These are phyloP conservation scores for Halophytophthora polymorphica DNA, from an alignment of 352 stramenopile genomes.

Conservation along the genomic window DNA sequence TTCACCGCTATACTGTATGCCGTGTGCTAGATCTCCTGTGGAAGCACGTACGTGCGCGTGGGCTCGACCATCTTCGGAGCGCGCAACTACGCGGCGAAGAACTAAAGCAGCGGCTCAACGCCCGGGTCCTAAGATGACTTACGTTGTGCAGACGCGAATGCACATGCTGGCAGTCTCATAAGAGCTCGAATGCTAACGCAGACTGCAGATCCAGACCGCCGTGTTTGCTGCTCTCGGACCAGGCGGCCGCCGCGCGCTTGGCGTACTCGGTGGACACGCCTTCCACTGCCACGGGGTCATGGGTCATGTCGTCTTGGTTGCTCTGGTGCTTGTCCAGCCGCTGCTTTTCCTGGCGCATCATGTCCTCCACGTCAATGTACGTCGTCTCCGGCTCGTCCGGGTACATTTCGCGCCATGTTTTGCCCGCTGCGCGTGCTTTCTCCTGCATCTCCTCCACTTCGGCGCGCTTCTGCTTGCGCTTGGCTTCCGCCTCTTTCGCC, in stretches of 20 bases:
- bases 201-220: slow-evolving; percentile 43
- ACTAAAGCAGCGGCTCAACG: slow-evolving; percentile 22
- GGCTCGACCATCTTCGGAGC: slow-evolving; percentile 98
- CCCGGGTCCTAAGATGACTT: slow-evolving; percentile 1
- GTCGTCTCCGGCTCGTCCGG: slow-evolving; percentile 71
- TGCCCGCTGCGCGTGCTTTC: slow-evolving; percentile 48
- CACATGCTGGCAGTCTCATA: slow-evolving; percentile 27
- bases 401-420: slow-evolving; percentile 81
- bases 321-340: slow-evolving; percentile 27
- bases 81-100: slow-evolving; percentile 84
- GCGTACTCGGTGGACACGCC: slow-evolving; percentile 43
- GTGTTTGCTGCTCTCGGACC: slow-evolving; percentile 38
- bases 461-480: slow-evolving; percentile 35
- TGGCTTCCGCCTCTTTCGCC: slow-evolving; percentile 47
- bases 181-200: slow-evolving; percentile 65
- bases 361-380: slow-evolving; percentile 74
- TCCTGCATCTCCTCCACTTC: slow-evolving; percentile 57
- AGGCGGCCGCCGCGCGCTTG: slow-evolving; percentile 39
- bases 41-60: slow-evolving; percentile 95
- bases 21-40: slow-evolving; percentile 85
- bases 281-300: slow-evolving; percentile 7
- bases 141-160: slow-evolving; percentile 3
- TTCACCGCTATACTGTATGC: slow-evolving; percentile 2
- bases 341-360: slow-evolving; percentile 48
- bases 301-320: slow-evolving; percentile 17